Base-by-base conservation (phyloP, 2,329 filamentous ascomycete species). In the Penicillium sp. region DNA sequence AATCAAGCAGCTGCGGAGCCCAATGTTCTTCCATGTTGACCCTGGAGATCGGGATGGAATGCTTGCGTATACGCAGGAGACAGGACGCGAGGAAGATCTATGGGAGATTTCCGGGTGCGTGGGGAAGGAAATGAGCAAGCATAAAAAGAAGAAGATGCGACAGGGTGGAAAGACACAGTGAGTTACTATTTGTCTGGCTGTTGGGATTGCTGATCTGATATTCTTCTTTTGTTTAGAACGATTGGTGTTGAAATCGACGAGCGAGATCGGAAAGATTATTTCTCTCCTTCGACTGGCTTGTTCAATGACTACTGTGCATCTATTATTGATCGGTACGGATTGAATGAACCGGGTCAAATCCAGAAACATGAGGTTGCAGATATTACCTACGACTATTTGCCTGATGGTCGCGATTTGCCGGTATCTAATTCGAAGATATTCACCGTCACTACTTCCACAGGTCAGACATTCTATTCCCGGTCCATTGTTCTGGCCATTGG, bases 11-110 rank as follows among this genome's bases (percentile, higher is more conserved):
- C 66, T 92, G 26, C 73, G 85, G 11, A 88, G 83, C 48, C 85
- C 84, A 0, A 84, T 90, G 81, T 84, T 89, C 54, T 90, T 87
- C 67, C 85, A 92, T 55, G 72, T 85, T 10, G 84, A 90, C 54
- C 85, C 85, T 0, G 70, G 75, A 1, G 84, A 90, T 59, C 71
- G 84, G 1, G 85, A 90, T 64, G 80, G 80, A 0, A 65, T 90
- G 51, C 65, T 89, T 14, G 80, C 79, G 1, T 84, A 81, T 61
- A 74, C 82, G 0, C 79, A 84, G 51, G 71, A 75, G 39, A 68
- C 74, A 12, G 72, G 73, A 0, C 65, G 79, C n/a, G 73, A 79
- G 41, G 61, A 65, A 4, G 83, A 90, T 52, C 62, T 88, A 6
- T 69, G 75, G 31, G 82, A 89, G 62, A 81, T 90, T 32, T 67